Evolutionary conservation across 768 basidiomycete genomes (phyloP), one percentile per base, ranked within the genome.

Genomic region (Tubosaeta sp.): DNA sequence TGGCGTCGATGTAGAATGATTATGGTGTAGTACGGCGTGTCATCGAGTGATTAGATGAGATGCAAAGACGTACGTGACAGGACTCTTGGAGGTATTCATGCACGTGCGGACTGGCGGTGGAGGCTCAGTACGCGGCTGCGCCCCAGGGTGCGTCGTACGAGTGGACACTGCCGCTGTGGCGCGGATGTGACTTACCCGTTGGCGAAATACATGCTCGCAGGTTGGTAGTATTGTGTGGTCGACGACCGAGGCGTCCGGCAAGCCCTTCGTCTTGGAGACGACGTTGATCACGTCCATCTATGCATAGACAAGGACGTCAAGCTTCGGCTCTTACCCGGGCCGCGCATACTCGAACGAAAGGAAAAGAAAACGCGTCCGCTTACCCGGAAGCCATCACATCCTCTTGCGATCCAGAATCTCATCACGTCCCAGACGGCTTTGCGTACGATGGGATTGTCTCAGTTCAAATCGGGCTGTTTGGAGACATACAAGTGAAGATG

Each of bases 391-490:
- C 87, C 88, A 53, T 88, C 86, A 53, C 83, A 82, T 1, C 88
- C 87, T 44, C 81, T 71, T 47, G 81, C 75, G n/a, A 87, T 72
- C 87, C 86, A 89, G 60, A 86, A 89, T 38, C 68, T 66, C 84
- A 89, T 84, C 41, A 82, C 61, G 30, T 83, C 80, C 68, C 74
- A 83, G 1, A 86, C 74, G 8, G 82, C 78, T 49, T 76, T 70
- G 7, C 82, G 72, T 2, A 85, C 79, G 7, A 76, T 74, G 0
- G 77, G 74, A 55, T 87, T 84, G 45, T 87, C 84, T 86, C 85
- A 89, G 62, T 90, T 88, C 14, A 89, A 65, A 61, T 89, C 88
- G 0, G 86, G 87, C 69, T 87, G 86, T 59, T 86, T 77, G 9
- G 73, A 60, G 47, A 78, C 69, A 66, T 80, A 90, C 2, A 87